These are phyloP conservation scores for Leccinum fuscescens DNA, from an alignment of 1,284 basidiomycete genomes.

Conservation along the genomic window DNA sequence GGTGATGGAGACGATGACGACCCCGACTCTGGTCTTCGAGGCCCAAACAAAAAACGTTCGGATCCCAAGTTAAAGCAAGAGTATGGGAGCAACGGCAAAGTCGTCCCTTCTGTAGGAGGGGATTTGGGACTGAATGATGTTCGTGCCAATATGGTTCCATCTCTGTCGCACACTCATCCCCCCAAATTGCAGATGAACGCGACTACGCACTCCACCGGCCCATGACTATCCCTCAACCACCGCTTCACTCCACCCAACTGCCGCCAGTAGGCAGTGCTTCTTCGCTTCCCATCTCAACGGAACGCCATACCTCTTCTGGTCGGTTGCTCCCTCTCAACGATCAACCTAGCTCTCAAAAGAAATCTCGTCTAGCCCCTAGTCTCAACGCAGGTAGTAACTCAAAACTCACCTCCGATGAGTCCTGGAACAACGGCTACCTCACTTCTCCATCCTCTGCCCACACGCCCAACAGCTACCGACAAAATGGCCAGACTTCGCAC, in stretches of 20 bases:
- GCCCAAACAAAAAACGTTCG: constrained; percentile 22
- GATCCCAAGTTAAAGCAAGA: constrained; percentile 33
- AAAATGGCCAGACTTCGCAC: constrained; percentile 30
- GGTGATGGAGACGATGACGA: constrained; percentile 38
- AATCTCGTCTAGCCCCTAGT: constrained; percentile 31
- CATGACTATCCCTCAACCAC: constrained; percentile 36
- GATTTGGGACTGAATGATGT: constrained; percentile 31
- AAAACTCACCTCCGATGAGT: constrained; percentile 30
- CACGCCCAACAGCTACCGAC: constrained; percentile 28
- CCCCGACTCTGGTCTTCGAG: constrained; percentile 27
- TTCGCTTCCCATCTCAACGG: constrained; percentile 33
- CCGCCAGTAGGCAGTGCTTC: constrained; percentile 18
- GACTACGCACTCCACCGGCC: constrained; percentile 32
- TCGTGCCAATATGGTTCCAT: constrained; percentile 9
- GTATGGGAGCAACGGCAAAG: constrained; percentile 22
- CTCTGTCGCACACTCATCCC: constrained; percentile 2
- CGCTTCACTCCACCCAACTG: constrained; percentile 29
- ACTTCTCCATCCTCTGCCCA: constrained; percentile 33
- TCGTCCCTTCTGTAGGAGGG: constrained; percentile 11
- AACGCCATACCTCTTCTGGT: constrained; percentile 34
- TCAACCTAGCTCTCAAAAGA: constrained; percentile 28
- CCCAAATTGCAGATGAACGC: constrained; percentile 20
- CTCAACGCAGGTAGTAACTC: constrained; percentile 19
- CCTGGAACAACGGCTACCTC: constrained; percentile 22
- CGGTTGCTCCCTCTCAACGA: constrained; percentile 28